These are phyloP conservation scores for Xylariaceae sp. DNA, from an alignment of 2,329 filamentous ascomycete genomes.

Conservation along the genomic window DNA sequence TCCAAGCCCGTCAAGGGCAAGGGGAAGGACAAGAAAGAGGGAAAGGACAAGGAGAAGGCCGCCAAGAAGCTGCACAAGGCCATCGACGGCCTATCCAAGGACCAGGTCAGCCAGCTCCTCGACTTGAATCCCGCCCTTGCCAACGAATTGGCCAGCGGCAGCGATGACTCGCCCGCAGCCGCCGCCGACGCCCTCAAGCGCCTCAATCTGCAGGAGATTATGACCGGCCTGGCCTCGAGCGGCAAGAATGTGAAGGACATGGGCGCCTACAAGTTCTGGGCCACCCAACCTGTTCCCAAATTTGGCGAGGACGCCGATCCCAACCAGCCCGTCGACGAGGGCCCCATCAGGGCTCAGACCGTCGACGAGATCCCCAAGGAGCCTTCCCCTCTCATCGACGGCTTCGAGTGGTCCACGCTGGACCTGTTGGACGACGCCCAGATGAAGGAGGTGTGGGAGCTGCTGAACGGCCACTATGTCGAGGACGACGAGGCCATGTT, in stretches of 20 bases:
- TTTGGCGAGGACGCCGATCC: slow-evolving; percentile 56
- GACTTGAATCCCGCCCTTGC: slow-evolving; percentile 66
- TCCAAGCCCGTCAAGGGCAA: slow-evolving; percentile 53
- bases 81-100: slow-evolving; percentile 44
- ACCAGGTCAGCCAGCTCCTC: slow-evolving; percentile 59
- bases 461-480: slow-evolving; percentile 90
- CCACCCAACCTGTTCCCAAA: slow-evolving; percentile 87
- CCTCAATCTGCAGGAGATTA: slow-evolving; percentile 61
- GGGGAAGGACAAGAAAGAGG: slow-evolving; percentile 38
- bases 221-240: slow-evolving; percentile 66
- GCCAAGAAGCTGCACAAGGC: slow-evolving; percentile 49
- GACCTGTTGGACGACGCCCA: slow-evolving; percentile 72
- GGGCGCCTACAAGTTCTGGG: slow-evolving; percentile 98
- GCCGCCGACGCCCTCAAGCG: slow-evolving; percentile 50
- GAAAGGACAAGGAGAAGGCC: slow-evolving; percentile 37
- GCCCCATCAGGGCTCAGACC: slow-evolving; percentile 74
- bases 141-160: slow-evolving; percentile 42
- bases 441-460: slow-evolving; percentile 83
- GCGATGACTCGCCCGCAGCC: slow-evolving; percentile 22
- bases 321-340: slow-evolving; percentile 56
- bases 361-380: slow-evolving; percentile 72
- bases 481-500: slow-evolving; percentile 97
- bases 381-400: slow-evolving; percentile 65
- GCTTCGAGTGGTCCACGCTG: slow-evolving; percentile 92
- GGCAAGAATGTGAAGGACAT: slow-evolving; percentile 94